Evolutionary conservation across 1,284 basidiomycete genomes (phyloP), one percentile per base, ranked within the genome.

Genomic region (Ustilago nuda): DNA sequence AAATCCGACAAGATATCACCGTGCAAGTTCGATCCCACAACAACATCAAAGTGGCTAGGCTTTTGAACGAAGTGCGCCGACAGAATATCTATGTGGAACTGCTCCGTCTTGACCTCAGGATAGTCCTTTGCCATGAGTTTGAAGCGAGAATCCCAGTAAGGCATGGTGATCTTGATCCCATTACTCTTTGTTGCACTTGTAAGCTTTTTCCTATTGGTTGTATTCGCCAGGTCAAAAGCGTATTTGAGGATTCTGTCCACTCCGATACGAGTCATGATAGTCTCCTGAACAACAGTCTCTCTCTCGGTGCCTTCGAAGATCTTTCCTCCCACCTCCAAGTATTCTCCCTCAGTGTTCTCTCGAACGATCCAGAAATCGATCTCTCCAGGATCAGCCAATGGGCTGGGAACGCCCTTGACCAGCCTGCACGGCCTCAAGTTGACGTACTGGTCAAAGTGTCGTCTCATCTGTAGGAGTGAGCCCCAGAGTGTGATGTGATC

Each of bases 271-370:
- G 88, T 90, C 86, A 90, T 84, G 84, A 88, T 85, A 0, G 87
- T 87, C 36, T 87, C 88, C 67, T 88, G 87, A 2, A 87, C 83
- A 6, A 86, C 87, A 3, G 84, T 77, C 67, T 87, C 87, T 39
- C 83, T 76, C 1, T 82, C 79, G 19, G 86, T 86, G 1, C 87
- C 87, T 17, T 79, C 76, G 61, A 86, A 86, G 48, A 86, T 87
- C 56, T 84, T 80, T 4, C 89, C 89, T 30, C 89, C 89, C 30
- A 89, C 88, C 6, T 88, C 89, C 5, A 88, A 87, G 79, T 89
- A 90, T 77, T 89, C 89, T 43, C 89, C 89, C 79, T 90, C 89
- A n/a, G 88, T 89, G 72, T 90, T 90, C 83, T 90, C 89, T 53
- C 89, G 86, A 2, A 87, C 78, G 57, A 90, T 88, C 66, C 89